These are phyloP conservation scores for Populus tomentosa DNA, from an alignment of 441 rosid genomes.

Conservation along the genomic window DNA sequence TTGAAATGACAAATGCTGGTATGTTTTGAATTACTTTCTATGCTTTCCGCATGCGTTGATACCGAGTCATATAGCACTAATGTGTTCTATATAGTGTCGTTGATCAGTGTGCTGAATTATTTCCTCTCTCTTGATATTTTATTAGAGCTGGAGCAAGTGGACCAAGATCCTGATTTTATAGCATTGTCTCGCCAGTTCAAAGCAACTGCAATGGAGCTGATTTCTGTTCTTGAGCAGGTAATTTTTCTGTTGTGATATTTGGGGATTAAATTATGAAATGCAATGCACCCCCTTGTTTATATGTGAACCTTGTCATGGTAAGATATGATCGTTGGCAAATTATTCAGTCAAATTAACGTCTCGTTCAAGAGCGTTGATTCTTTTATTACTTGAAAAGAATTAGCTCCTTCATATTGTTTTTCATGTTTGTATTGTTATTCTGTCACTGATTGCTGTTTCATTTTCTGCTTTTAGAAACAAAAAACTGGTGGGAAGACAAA, in stretches of 20 bases:
- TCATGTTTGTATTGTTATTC: neutral
- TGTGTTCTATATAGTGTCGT: slow-evolving; percentile 3
- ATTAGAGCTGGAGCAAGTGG: slow-evolving; percentile 88
- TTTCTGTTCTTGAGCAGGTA: slow-evolving; percentile 95
- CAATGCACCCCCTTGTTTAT: neutral
- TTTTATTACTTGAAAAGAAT: neutral
- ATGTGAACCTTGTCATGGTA: neutral
- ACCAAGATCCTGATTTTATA: slow-evolving; percentile 84
- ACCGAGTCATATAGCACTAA: neutral
- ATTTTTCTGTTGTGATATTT: neutral
- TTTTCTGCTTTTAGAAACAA: slow-evolving; percentile 59
- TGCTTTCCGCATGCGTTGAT: neutral
- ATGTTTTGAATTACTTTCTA: slow-evolving; percentile 20
- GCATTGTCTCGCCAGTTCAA: slow-evolving; percentile 88
- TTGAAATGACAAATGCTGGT: slow-evolving; percentile 91
- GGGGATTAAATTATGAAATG: neutral
- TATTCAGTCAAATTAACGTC: no score
- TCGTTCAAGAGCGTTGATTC: neutral
- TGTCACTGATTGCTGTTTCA: slow-evolving; percentile 6
- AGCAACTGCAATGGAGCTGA: slow-evolving; percentile 92
- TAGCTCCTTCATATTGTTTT: neutral
- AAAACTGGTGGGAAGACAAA: slow-evolving; percentile 94
- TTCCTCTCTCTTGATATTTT: slow-evolving; percentile 21
- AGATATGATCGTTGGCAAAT: neutral
- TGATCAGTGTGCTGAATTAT: slow-evolving; percentile 22